phyloP scores from a whole-genome alignment of 2,329 filamentous ascomycete genomes.

The Nannizzia gypsea region DNA sequence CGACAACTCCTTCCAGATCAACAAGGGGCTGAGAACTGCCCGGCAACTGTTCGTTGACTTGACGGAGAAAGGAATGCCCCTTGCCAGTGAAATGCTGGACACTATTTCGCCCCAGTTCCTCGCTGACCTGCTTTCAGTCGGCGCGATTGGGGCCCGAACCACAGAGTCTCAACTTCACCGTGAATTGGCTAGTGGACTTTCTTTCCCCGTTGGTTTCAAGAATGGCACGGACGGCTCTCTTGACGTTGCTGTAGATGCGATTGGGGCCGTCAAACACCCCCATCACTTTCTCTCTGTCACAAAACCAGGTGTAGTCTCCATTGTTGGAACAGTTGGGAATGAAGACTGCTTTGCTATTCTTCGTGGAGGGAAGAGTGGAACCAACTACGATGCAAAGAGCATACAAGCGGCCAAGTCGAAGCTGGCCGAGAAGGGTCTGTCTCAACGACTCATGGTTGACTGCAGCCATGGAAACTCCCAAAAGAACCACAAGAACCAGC shows the following conservation, averaged over 20 bases:
- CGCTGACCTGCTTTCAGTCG: slow-evolving; percentile 87
- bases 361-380: slow-evolving; percentile 77
- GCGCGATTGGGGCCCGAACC: slow-evolving; percentile 88
- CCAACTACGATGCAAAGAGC: slow-evolving; percentile 83
- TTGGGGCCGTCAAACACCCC: slow-evolving; percentile 53
- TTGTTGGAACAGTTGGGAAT: slow-evolving; percentile 85
- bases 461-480: slow-evolving; percentile 97
- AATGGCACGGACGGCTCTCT: slow-evolving; percentile 94
- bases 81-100: slow-evolving; percentile 96
- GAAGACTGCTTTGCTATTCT: slow-evolving; percentile 97
- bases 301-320: slow-evolving; percentile 90
- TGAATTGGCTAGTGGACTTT: slow-evolving; percentile 86
- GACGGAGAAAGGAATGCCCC: slow-evolving; percentile 77
- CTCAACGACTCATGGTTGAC: slow-evolving; percentile 90
- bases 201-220: slow-evolving; percentile 98
- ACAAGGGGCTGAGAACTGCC: slow-evolving; percentile 91
- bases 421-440: slow-evolving; percentile 69
- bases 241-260: slow-evolving; percentile 86
- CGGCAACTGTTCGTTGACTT: slow-evolving; percentile 87
- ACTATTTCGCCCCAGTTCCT: slow-evolving; percentile 98
- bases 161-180: slow-evolving; percentile 95
- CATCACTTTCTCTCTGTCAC: slow-evolving; percentile 99
- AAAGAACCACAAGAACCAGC: slow-evolving; percentile 96
- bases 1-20: slow-evolving; percentile 94
- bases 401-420: slow-evolving; percentile 69